A percentile compares a stretch with the other conserved stretches of the same genome.
Evolutionary conservation across 345 rosid genomes (phyloP).

Genomic region (Rhodamnia rubescens): DNA sequence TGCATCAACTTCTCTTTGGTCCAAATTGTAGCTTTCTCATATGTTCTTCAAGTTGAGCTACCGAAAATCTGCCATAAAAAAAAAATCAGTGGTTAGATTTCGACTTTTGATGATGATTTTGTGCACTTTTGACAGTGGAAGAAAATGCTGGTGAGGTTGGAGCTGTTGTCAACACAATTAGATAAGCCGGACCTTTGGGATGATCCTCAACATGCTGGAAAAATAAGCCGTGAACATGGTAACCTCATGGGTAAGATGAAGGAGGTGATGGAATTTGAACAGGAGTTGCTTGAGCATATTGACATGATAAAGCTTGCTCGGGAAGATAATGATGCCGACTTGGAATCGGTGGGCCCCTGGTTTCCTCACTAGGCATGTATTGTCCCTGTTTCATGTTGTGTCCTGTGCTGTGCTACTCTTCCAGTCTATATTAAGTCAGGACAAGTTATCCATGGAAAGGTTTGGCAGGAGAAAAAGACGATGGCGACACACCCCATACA

Average conservation of each 20-base stretch:
- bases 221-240: constrained; percentile 85
- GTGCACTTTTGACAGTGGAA: constrained; percentile 59
- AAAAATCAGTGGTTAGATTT: neutral
- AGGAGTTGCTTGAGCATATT: constrained; percentile 80
- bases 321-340: constrained; percentile 76
- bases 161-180: constrained; percentile 53
- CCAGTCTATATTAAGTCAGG: neutral
- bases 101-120: neutral
- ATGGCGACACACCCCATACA: no score
- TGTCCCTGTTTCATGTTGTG: neutral
- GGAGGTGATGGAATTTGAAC: constrained; percentile 65
- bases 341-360: constrained; percentile 85
- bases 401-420: constrained; percentile 5
- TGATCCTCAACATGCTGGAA: constrained; percentile 82
- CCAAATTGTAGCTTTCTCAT: neutral
- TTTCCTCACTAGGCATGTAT: constrained; percentile 63
- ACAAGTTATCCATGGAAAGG: neutral
- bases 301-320: constrained; percentile 91
- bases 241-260: constrained; percentile 58
- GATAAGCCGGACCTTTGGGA: constrained; percentile 74
- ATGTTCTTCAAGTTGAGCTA: neutral
- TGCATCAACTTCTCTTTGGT: neutral
- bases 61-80: neutral
- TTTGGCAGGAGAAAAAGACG: neutral
- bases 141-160: constrained; percentile 48